A percentile compares a stretch with the other conserved stretches of the same genome.
Conservation (phyloP, 73 alveolate genomes). For the Tetrahymena elliotti region DNA sequence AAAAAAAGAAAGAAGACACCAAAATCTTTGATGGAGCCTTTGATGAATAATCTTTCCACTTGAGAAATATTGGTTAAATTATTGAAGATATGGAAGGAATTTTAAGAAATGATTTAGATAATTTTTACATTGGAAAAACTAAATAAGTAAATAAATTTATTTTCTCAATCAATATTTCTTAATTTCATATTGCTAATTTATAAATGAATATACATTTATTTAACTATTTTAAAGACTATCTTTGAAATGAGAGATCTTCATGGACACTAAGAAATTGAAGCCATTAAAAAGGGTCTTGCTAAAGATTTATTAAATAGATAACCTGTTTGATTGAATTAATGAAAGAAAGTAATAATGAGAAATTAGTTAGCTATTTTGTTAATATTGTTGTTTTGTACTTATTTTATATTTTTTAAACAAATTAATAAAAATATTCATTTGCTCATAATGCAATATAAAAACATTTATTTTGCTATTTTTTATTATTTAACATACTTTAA, state of each 20-base stretch:
- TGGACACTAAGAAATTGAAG: background rate
- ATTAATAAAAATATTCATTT: too few species aligned
- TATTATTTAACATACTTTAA: too few species aligned
- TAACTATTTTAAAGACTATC: background rate
- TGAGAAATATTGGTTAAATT: conserved; percentile 21
- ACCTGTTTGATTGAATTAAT: background rate
- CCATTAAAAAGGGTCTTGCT: background rate
- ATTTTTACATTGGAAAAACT: conserved; percentile 34
- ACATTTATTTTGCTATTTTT: too few species aligned
- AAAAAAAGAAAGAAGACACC: conserved; percentile 36
- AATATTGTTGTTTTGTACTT: background rate
- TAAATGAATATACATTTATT: too few species aligned
- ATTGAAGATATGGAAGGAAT: conserved; percentile 26
- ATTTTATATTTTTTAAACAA: too few species aligned
- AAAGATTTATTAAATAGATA: background rate
- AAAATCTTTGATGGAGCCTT: background rate
- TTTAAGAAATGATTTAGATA: conserved; percentile 11
- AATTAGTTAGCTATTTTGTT: background rate
- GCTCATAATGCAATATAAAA: too few species aligned
- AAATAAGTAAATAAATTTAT: conserved; percentile 6
- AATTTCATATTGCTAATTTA: too few species aligned
- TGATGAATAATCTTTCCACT: conserved; percentile 14
- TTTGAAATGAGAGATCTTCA: background rate
- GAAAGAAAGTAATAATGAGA: background rate
- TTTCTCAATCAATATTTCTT: background rate